A percentile compares a stretch with the other conserved stretches of the same genome.
These are phyloP conservation scores for Boletus subcaerulescens DNA, from an alignment of 768 basidiomycete species.

Conservation along the genomic window DNA sequence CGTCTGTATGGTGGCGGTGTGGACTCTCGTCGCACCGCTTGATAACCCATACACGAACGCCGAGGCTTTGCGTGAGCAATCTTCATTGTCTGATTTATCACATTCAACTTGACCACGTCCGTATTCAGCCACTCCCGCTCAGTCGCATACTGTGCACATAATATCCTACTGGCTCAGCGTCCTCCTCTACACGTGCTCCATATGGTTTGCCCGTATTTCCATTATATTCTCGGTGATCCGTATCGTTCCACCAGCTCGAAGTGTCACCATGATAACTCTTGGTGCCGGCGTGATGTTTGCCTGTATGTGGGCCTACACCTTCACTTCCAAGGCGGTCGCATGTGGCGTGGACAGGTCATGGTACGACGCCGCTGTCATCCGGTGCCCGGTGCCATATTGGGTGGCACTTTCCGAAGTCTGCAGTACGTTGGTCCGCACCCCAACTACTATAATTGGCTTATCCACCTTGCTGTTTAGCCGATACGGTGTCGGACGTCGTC, in stretches of 20 bases:
- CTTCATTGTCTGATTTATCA: neutral
- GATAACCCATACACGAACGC: conserved; percentile 16
- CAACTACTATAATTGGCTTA: neutral
- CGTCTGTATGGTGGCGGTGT: conserved; percentile 8
- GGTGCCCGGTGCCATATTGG: conserved; percentile 43
- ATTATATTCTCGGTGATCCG: conserved; percentile 25
- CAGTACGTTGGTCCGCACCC: conserved; percentile 35
- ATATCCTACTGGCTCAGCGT: conserved; percentile 20
- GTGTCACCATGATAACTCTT: neutral
- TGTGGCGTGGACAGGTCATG: conserved; percentile 39
- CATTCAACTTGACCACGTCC: conserved; percentile 16
- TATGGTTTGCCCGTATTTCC: conserved; percentile 30
- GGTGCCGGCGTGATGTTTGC: conserved; percentile 7
- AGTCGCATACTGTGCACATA: conserved; percentile 16
- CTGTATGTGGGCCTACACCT: conserved; percentile 20
- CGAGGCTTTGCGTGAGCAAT: conserved; percentile 11
- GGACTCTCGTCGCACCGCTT: conserved; percentile 25
- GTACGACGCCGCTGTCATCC: conserved; percentile 35
- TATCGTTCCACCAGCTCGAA: conserved; percentile 18
- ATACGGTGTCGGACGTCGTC: conserved; percentile 43
- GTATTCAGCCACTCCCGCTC: conserved; percentile 19
- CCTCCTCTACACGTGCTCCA: conserved; percentile 20
- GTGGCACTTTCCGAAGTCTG: conserved; percentile 52
- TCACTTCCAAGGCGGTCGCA: conserved; percentile 33
- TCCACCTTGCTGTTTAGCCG: conserved; percentile 34